Evolutionary conservation across 2,329 filamentous ascomycete species (phyloP), one percentile per base, ranked within the genome.

Genomic region (Fusarium sp.): DNA sequence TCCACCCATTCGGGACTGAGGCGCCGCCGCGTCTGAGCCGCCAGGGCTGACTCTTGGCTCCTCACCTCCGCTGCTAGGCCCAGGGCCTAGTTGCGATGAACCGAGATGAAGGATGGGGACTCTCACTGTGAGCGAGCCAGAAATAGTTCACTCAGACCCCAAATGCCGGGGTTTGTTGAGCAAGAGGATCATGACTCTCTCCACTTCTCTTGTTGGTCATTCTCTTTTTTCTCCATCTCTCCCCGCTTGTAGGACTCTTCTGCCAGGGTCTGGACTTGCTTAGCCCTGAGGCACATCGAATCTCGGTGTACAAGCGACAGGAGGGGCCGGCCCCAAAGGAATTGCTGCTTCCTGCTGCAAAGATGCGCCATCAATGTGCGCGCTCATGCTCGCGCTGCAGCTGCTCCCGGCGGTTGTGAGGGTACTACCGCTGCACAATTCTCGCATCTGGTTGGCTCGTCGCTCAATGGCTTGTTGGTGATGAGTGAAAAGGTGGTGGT

Each of bases 61-160:
- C 70, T 54, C 54, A 22, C 40, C 40, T 47, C 42, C 42, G 42
- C 42, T 47, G n/a, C 40, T 45, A 22, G 20, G 38, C 38, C 38
- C 38, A 42, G 10, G n/a, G 38, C 38, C 22, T 66, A 66, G 57
- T 54, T 36, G 47, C 40, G 29, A 54, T 69, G 69, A 74, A 70
- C 50, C 72, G 72, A 74, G 72, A 74, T 74, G 69, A 75, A 58
- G 72, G 65, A 65, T 65, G 69, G 47, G 47, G 71, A n/a, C 18
- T 22, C 25, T 50, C 45, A 60, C 31, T 54, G 42, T 50, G 18
- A 47, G 54, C 50, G 45, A 47, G 59, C 72, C 69, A 73, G 72
- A 70, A 75, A 74, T 74, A 74, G 72, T 64, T 47, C 11, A 57
- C 62, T 36, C 36, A 33, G 59, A 71, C 59, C 36, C 25, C 35